A percentile compares a stretch with the other conserved stretches of the same genome.
Conservation (phyloP, 2,329 filamentous ascomycete species). For the Ascochyta pisi region DNA sequence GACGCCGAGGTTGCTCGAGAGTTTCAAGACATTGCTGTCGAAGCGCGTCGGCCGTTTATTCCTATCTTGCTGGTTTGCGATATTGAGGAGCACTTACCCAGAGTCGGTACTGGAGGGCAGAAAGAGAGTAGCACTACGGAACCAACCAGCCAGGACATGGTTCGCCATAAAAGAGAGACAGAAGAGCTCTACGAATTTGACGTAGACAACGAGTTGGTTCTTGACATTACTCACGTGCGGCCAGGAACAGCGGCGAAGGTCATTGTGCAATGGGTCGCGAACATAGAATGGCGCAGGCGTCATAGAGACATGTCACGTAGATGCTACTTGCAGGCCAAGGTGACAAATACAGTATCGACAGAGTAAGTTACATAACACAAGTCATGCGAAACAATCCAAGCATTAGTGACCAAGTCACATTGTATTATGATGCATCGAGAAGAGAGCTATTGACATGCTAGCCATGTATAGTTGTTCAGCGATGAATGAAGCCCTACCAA, state of each 20-base stretch:
- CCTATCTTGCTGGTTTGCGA: too few relatives aligned
- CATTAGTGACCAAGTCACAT: slow-evolving; percentile 15
- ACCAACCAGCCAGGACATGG: too few relatives aligned
- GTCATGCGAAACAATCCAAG: background rate
- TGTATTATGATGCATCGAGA: slow-evolving; percentile 25
- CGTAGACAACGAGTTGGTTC: too few relatives aligned
- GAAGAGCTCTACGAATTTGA: too few relatives aligned
- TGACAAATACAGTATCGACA: background rate
- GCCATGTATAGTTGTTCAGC: slow-evolving; percentile 21
- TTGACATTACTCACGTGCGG: too few relatives aligned
- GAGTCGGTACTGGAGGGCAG: too few relatives aligned
- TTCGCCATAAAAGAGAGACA: too few relatives aligned
- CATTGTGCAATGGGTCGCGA: background rate
- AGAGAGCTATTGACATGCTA: slow-evolving; percentile 24
- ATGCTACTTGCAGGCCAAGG: background rate
- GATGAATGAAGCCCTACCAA: slow-evolving; percentile 12
- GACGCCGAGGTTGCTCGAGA: too few relatives aligned
- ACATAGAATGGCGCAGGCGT: background rate
- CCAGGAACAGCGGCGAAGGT: background rate
- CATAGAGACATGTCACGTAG: background rate
- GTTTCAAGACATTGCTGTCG: too few relatives aligned
- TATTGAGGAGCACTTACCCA: too few relatives aligned
- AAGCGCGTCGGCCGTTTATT: too few relatives aligned
- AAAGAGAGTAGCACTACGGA: too few relatives aligned
- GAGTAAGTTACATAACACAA: background rate